phyloP scores from a whole-genome alignment of 2,329 filamentous ascomycete genomes.

The Lecanosticta acicola region DNA sequence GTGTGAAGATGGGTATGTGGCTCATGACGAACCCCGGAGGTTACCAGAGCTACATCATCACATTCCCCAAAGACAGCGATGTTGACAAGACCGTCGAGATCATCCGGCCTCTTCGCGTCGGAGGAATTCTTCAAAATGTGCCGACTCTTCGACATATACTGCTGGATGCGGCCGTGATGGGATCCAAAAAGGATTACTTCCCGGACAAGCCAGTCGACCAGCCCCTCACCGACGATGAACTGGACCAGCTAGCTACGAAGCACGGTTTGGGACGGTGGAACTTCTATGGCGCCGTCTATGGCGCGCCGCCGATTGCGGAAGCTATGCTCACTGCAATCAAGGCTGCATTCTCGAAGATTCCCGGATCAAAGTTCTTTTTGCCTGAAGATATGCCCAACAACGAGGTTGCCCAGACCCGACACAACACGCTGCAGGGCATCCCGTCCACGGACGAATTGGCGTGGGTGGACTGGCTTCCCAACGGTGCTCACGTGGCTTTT shows the following conservation, averaged over 20 bases:
- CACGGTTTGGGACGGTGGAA: slow-evolving; percentile 46
- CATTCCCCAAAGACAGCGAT: slow-evolving; percentile 47
- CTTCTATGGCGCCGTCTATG: slow-evolving; percentile 46
- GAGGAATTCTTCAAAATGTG: slow-evolving; percentile 45
- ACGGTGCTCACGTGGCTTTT: slow-evolving; percentile 45
- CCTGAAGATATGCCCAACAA: slow-evolving; percentile 38
- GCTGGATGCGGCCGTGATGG: slow-evolving; percentile 43
- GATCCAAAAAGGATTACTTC: slow-evolving; percentile 29
- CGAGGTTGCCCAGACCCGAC: slow-evolving; percentile 26
- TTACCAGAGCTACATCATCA: slow-evolving; percentile 39
- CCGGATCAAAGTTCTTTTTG: slow-evolving; percentile 41
- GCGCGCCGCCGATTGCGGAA: slow-evolving; percentile 28
- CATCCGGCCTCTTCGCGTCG: slow-evolving; percentile 41
- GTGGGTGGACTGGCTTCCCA: slow-evolving; percentile 45
- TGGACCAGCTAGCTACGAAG: slow-evolving; percentile 39
- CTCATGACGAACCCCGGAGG: slow-evolving; percentile 48
- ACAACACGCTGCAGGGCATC: slow-evolving; percentile 28
- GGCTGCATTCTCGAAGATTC: slow-evolving; percentile 38
- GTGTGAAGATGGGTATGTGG: slow-evolving; percentile 49
- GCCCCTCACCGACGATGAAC: slow-evolving; percentile 36
- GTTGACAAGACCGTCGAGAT: slow-evolving; percentile 46
- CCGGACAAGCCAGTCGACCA: slow-evolving; percentile 22
- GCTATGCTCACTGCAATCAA: slow-evolving; percentile 39
- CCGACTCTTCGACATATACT: slow-evolving; percentile 44
- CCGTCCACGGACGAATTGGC: slow-evolving; percentile 35